Base-by-base conservation (phyloP, 148 eudicot species). In the Rhododendron mucronatum region DNA sequence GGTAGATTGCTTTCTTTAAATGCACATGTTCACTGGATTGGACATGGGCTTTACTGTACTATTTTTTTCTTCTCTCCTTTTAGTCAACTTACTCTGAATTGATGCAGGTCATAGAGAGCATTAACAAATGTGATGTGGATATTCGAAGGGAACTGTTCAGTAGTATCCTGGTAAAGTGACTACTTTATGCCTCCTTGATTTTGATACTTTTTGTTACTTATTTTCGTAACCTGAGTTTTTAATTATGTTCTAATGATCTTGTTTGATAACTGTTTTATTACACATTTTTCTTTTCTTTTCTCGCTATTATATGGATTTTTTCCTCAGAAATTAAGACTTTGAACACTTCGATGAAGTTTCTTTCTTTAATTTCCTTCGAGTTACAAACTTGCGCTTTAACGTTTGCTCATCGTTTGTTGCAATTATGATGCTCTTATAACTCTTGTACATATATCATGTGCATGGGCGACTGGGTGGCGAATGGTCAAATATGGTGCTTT, bases 41-140 rank as follows among this genome's bases (percentile, higher is more conserved):
- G 53, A 76, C 21, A 51, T 37, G 59, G 13, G 84, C 4, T 77
- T 21, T 85, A 35, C 57, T 47, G 11, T 35, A 20, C 82, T 67
- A 18, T 88, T 55, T 26, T 81, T 14, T 77, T 18, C n/a, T 81
- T 82, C 83, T 74, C 37, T 47, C 28, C 53, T 63, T 44, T 50
- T 80, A 79, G 57, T 74, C 81, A 71, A 80, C 33, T 86, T 51
- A 30, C 82, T 65, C 61, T 76, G 44, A 30, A 88, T 83, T 80
- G 84, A 69, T 92, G 87, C 93, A 96, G 98, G 97, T 96, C 86
- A 86, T 96, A 87, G 99, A 95, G 85, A 95, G 99, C 92, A 96
- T 96, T 89, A 94, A 93, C 84, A 96, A 93, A 92, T 96, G 98
- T 90, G 99, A 96, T 87, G 96, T 92, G 80, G 99, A 96, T 90